Conservation (phyloP, 768 basidiomycete genomes). For the Rubroboletus pulcherrimus region DNA sequence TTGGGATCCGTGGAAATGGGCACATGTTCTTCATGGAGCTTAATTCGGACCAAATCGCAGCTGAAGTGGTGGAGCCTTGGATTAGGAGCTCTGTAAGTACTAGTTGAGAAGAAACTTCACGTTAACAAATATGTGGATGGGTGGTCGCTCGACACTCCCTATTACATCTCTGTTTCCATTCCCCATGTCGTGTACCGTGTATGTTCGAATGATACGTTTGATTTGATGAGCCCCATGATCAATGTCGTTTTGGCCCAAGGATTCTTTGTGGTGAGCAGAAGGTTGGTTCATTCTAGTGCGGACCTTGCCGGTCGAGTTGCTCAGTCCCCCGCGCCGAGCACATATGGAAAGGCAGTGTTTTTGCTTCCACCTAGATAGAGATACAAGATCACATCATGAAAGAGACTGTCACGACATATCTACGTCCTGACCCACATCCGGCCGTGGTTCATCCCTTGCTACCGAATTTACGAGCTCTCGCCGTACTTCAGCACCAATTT, state of each 20-base stretch:
- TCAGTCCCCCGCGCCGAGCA: not conserved
- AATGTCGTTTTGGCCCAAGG: not conserved
- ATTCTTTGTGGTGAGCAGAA: not conserved
- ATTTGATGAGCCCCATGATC: not conserved
- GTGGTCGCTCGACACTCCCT: not conserved
- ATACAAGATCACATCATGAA: not conserved
- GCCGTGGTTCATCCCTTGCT: constrained; percentile 75
- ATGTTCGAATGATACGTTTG: not conserved
- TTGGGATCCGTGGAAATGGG: constrained; percentile 50
- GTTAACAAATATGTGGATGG: not conserved
- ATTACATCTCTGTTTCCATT: too few species aligned
- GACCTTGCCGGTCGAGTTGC: not conserved
- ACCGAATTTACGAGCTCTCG: constrained; percentile 87
- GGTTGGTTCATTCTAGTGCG: not conserved
- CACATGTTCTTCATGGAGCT: constrained; percentile 58
- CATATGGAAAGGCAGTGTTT: not conserved
- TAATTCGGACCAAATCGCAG: constrained; percentile 43
- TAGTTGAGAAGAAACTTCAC: not conserved
- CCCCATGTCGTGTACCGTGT: not conserved
- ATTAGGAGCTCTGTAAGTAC: constrained; percentile 20
- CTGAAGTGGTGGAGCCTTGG: constrained; percentile 40
- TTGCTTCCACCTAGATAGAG: not conserved
- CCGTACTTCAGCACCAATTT: constrained; percentile 87
- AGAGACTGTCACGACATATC: constrained; percentile 46
- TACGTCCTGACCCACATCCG: constrained; percentile 61